phyloP scores from a whole-genome alignment of 83 land plant genomes.

The Picea engelmannii region DNA sequence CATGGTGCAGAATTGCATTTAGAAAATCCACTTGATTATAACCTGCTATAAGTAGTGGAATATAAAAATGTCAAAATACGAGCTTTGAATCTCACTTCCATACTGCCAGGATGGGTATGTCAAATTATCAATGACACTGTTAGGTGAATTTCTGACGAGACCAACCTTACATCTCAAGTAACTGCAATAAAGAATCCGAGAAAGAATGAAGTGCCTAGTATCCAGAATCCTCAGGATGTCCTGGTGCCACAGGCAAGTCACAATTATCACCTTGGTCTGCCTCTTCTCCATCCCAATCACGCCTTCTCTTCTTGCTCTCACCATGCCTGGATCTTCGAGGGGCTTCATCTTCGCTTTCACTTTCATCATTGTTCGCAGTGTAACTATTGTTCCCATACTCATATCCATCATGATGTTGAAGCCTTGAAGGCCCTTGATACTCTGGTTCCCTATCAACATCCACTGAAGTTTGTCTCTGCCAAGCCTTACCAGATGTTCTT shows the following conservation, averaged over 20 bases:
- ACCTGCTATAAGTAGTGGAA: background rate
- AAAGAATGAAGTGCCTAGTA: constrained; percentile 16
- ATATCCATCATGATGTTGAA: constrained; percentile 16
- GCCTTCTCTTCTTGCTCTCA: constrained; percentile 37
- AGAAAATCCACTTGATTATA: background rate
- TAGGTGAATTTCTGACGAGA: background rate
- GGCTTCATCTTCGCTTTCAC: constrained; percentile 52
- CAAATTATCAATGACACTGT: background rate
- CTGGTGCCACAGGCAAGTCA: background rate
- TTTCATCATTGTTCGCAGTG: constrained; percentile 30
- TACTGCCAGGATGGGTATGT: background rate
- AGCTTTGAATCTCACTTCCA: constrained; percentile 1
- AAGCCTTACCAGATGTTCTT: background rate
- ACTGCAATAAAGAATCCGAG: background rate
- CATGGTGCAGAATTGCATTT: background rate
- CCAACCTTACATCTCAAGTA: background rate
- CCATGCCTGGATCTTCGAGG: constrained; percentile 50
- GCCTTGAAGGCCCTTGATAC: background rate
- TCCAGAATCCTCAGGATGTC: constrained; percentile 21
- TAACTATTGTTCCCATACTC: constrained; percentile 12
- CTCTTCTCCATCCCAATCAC: constrained; percentile 24
- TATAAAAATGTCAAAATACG: background rate
- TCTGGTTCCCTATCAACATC: constrained; percentile 16
- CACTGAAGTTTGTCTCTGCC: background rate
- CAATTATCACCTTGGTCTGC: background rate